These are phyloP conservation scores for Epichloe uncinata DNA, from an alignment of 2,329 filamentous ascomycete species.

Conservation along the genomic window DNA sequence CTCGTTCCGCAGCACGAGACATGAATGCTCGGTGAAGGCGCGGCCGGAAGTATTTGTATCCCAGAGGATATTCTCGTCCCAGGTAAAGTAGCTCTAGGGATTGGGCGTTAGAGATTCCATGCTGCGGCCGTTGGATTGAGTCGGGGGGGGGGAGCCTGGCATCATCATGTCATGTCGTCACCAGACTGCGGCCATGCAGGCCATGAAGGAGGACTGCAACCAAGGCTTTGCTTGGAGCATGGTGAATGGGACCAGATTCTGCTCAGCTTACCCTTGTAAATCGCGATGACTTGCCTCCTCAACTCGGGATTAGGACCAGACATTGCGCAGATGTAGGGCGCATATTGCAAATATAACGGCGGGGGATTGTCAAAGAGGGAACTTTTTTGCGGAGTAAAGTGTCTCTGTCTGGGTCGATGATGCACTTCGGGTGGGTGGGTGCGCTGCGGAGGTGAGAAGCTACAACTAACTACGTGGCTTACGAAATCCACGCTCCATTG, in stretches of 20 bases:
- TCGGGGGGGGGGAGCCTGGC: not conserved
- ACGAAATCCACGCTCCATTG: not conserved
- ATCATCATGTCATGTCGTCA: not conserved
- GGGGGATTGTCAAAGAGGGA: not conserved
- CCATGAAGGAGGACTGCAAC: not conserved
- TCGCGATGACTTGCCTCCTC: slow-evolving; percentile 63
- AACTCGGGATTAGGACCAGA: slow-evolving; percentile 38
- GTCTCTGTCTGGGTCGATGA: not conserved
- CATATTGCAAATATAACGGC: not conserved
- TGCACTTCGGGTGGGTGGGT: not conserved
- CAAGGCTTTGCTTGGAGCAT: not conserved
- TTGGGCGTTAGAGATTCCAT: not conserved
- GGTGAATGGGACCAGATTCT: not conserved
- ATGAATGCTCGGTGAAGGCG: slow-evolving; percentile 78
- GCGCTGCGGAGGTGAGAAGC: not conserved
- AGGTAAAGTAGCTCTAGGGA: slow-evolving; percentile 67
- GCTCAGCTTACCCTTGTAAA: slow-evolving; percentile 66
- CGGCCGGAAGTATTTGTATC: slow-evolving; percentile 66
- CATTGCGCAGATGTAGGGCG: slow-evolving; percentile 10
- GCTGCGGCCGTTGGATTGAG: not conserved
- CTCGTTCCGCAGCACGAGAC: slow-evolving; percentile 53
- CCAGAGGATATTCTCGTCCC: slow-evolving; percentile 75
- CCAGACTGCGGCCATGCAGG: no score
- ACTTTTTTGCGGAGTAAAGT: not conserved
- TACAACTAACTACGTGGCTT: not conserved